phyloP scores from a whole-genome alignment of 306 rosid species.

The Biancaea sappan region DNA sequence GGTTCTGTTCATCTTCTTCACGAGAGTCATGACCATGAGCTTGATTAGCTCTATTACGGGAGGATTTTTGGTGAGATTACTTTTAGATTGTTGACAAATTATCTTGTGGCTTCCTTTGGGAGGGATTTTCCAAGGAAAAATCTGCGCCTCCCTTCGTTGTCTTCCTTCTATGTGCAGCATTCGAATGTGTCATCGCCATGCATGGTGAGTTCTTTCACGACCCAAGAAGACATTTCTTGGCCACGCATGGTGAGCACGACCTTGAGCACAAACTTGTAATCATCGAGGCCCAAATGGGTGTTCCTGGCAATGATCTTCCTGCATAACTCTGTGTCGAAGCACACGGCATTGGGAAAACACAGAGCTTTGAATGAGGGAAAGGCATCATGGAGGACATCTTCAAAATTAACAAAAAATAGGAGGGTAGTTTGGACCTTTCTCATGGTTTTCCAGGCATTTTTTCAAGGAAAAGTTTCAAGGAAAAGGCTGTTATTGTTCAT shows the following conservation, averaged over 20 bases:
- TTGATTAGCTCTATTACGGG: slow-evolving; percentile 61
- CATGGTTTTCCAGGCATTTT: too few species aligned
- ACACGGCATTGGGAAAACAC: too few species aligned
- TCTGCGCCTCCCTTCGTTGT: slow-evolving; percentile 58
- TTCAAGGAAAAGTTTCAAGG: too few species aligned
- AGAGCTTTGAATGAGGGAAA: too few species aligned
- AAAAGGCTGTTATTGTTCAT: too few species aligned
- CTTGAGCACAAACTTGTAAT: slow-evolving; percentile 77
- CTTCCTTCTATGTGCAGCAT: slow-evolving; percentile 79
- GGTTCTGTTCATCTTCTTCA: slow-evolving; percentile 35
- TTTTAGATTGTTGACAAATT: slow-evolving; percentile 74
- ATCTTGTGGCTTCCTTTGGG: slow-evolving; percentile 88
- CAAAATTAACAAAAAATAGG: too few species aligned
- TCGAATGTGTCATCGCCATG: slow-evolving; percentile 64
- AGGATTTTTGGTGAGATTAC: slow-evolving; percentile 67
- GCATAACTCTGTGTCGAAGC: slow-evolving; percentile 54
- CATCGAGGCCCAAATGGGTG: slow-evolving; percentile 58
- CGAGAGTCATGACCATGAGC: slow-evolving; percentile 40
- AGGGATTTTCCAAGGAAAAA: slow-evolving; percentile 65
- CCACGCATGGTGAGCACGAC: slow-evolving; percentile 83
- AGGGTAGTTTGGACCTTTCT: too few species aligned
- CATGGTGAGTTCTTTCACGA: slow-evolving; percentile 77
- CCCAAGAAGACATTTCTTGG: slow-evolving; percentile 67
- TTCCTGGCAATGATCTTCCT: slow-evolving; percentile 57
- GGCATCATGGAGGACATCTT: too few species aligned